Percentiles rank a stretch among this genome's conserved stretches.
phyloP scores from a whole-genome alignment of 768 basidiomycete genomes.

The Lentinus tigrinus region DNA sequence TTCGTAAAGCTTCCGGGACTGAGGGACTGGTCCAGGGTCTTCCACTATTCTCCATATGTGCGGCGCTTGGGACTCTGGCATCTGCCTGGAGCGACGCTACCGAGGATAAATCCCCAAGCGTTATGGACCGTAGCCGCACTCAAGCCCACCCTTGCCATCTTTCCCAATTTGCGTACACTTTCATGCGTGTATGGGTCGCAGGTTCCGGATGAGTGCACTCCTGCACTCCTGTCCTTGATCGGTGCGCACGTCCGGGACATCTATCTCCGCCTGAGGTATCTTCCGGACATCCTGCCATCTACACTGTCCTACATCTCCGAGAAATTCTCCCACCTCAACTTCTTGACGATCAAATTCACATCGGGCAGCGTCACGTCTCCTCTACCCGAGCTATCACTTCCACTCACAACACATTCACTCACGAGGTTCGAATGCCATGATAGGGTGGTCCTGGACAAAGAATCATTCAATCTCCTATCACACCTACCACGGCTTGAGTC shows the following conservation, averaged over 20 bases:
- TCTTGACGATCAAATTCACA: background rate
- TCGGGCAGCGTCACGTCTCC: background rate
- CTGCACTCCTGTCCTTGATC: background rate
- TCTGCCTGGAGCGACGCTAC: no score
- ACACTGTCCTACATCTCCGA: background rate
- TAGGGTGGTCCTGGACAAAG: no score
- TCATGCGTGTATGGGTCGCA: background rate
- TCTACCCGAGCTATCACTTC: background rate
- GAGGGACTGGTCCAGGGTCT: no score
- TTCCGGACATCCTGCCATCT: background rate
- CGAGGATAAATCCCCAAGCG: no score
- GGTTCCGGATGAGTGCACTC: background rate
- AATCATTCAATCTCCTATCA: no score
- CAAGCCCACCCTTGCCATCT: background rate
- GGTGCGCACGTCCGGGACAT: background rate
- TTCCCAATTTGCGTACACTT: background rate
- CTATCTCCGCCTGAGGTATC: background rate
- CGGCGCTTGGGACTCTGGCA: no score
- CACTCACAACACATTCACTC: background rate
- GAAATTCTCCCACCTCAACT: background rate
- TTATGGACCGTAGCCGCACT: no score
- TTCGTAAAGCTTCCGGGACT: no score
- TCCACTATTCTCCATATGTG: no score
- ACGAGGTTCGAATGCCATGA: background rate
- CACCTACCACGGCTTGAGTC: no score